These are phyloP conservation scores for Fusarium xyrophilum DNA, from an alignment of 2,329 filamentous ascomycete species.

Conservation along the genomic window DNA sequence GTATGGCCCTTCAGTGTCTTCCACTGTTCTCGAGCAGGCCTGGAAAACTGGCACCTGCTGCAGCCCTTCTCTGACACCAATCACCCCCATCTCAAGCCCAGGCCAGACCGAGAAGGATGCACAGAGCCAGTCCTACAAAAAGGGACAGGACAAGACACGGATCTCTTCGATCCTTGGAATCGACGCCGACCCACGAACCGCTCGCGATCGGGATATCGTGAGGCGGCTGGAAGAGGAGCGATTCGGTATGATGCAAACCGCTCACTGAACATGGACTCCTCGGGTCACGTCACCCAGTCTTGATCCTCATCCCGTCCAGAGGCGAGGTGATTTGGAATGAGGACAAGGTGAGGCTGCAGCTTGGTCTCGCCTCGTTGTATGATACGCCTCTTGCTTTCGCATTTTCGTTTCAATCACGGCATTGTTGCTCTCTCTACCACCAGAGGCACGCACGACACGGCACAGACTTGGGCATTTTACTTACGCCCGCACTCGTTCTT, in stretches of 20 bases:
- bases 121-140: slow-evolving; percentile 45
- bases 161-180: slow-evolving; percentile 69
- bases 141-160: slow-evolving; percentile 61
- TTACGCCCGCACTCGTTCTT: slow-evolving; percentile 32
- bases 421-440: slow-evolving; percentile 13
- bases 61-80: slow-evolving; percentile 54
- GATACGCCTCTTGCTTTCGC: slow-evolving; percentile 29
- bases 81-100: slow-evolving; percentile 62
- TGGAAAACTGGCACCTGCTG: slow-evolving; percentile 62
- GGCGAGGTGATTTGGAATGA: slow-evolving; percentile 16
- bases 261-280: slow-evolving; percentile 29
- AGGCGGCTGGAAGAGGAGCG: slow-evolving; percentile 62
- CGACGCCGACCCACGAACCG: slow-evolving; percentile 64
- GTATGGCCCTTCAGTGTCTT: slow-evolving; percentile 70
- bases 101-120: slow-evolving; percentile 53
- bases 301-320: slow-evolving; percentile 8
- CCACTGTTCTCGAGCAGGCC: slow-evolving; percentile 72
- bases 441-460: slow-evolving; percentile 19
- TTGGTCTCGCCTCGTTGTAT: slow-evolving; percentile 24
- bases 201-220: slow-evolving; percentile 64
- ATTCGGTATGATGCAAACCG: slow-evolving; percentile 45
- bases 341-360: slow-evolving; percentile 13
- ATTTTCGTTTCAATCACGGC: slow-evolving; percentile 34
- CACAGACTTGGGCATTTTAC: slow-evolving; percentile 28
- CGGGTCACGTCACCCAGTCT: slow-evolving; percentile 3